phyloP scores from a whole-genome alignment of 371 early-diverging fungal genomes.

The Encephalitozoon romaleae region DNA sequence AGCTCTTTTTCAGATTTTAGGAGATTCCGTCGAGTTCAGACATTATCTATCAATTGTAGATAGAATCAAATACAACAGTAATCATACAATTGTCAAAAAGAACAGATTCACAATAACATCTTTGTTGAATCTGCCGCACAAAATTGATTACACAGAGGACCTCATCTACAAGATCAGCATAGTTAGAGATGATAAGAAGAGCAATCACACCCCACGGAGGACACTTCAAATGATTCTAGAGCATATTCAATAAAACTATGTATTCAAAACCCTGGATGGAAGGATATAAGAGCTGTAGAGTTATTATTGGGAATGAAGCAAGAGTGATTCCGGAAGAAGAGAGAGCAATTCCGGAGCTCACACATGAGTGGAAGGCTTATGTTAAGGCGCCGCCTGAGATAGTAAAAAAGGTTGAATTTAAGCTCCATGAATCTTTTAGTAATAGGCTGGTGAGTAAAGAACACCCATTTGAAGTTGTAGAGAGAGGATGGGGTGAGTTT shows the following conservation, averaged over 20 bases:
- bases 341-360: conserved; percentile 54
- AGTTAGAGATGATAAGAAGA: not conserved
- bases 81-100: not conserved
- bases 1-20: not conserved
- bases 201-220: not conserved
- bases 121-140: not conserved
- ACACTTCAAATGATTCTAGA: not conserved
- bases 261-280: conserved; percentile 4
- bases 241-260: not conserved
- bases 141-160: conserved; percentile 3
- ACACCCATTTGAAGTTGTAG: conserved; percentile 78
- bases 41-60: not conserved
- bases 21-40: not conserved
- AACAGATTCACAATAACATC: conserved; percentile 13
- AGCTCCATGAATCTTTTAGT: conserved; percentile 84
- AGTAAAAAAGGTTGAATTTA: conserved; percentile 74
- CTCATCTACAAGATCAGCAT: not conserved
- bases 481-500: conserved; percentile 97
- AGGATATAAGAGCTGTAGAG: conserved; percentile 24
- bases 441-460: conserved; percentile 72
- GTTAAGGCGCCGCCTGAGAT: conserved; percentile 74
- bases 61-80: not conserved
- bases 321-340: conserved; percentile 25
- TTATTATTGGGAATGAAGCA: conserved; percentile 41
- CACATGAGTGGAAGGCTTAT: conserved; percentile 67